Evolutionary conservation across 169 alveolate genomes (phyloP).

Genomic region (Plasmodium ovale): DNA sequence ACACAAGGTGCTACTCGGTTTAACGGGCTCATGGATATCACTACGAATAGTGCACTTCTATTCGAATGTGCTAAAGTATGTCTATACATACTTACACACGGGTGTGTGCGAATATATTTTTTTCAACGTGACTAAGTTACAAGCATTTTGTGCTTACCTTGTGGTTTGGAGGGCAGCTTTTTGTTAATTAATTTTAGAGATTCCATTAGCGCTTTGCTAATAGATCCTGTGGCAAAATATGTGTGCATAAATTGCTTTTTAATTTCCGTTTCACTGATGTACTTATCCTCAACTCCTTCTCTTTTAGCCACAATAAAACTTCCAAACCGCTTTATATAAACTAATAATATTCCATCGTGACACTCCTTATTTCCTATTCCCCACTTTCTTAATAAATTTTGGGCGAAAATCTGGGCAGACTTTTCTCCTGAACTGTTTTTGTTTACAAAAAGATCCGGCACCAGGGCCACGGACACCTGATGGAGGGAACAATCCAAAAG

Average conservation of each 20-base stretch:
- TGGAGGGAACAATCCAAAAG: neutral
- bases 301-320: conserved; percentile 53
- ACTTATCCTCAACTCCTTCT: conserved; percentile 75
- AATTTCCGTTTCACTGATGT: conserved; percentile 45
- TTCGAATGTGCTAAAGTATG: too few relatives aligned
- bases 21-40: too few relatives aligned
- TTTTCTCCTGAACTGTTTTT: conserved; percentile 52
- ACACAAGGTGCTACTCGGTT: too few relatives aligned
- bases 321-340: conserved; percentile 57
- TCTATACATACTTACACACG: neutral
- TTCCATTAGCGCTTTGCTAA: conserved; percentile 58
- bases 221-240: conserved; percentile 69
- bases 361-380: conserved; percentile 74
- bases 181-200: conserved; percentile 38
- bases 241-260: conserved; percentile 42
- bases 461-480: conserved; percentile 68
- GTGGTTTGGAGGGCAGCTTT: conserved; percentile 60
- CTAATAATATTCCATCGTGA: conserved; percentile 74
- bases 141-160: conserved; percentile 27
- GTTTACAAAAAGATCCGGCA: conserved; percentile 27
- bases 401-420: conserved; percentile 25
- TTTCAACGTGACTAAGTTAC: neutral
- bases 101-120: neutral
- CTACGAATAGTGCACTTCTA: too few relatives aligned
- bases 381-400: conserved; percentile 71